Evolutionary conservation across 345 rosid genomes (phyloP).

Genomic region (Xanthoceras sorbifolium): DNA sequence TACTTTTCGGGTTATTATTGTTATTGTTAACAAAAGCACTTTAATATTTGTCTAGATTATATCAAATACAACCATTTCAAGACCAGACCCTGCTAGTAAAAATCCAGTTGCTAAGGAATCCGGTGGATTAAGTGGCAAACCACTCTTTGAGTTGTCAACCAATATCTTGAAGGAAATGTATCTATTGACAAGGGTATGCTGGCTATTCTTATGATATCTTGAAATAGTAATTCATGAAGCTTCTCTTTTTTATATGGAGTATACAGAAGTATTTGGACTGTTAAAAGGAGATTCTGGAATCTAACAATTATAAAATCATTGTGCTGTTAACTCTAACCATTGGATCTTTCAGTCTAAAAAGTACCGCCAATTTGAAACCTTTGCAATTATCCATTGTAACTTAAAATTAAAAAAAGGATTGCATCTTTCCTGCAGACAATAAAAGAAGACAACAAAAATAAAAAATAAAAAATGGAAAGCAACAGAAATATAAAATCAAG

Average conservation of each 20-base stretch:
- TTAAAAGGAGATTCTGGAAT: not conserved
- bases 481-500: not conserved
- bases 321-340: too few species aligned
- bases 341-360: too few species aligned
- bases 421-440: slow-evolving; percentile 5
- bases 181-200: slow-evolving; percentile 82
- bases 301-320: too few species aligned
- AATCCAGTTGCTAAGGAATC: slow-evolving; percentile 65
- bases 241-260: not conserved
- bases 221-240: not conserved
- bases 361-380: too few species aligned
- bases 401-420: not conserved
- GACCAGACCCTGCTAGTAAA: slow-evolving; percentile 66
- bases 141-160: slow-evolving; percentile 75
- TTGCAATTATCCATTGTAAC: not conserved
- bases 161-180: slow-evolving; percentile 87
- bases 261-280: not conserved
- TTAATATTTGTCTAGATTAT: slow-evolving; percentile 56
- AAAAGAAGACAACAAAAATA: not conserved
- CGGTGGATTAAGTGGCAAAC: slow-evolving; percentile 95
- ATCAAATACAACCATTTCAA: slow-evolving; percentile 88
- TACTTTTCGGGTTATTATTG: not conserved
- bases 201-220: slow-evolving; percentile 15
- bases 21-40: not conserved
- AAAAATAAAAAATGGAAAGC: not conserved